phyloP scores from a whole-genome alignment of 352 stramenopile species.

The Globisporangium nunn region DNA sequence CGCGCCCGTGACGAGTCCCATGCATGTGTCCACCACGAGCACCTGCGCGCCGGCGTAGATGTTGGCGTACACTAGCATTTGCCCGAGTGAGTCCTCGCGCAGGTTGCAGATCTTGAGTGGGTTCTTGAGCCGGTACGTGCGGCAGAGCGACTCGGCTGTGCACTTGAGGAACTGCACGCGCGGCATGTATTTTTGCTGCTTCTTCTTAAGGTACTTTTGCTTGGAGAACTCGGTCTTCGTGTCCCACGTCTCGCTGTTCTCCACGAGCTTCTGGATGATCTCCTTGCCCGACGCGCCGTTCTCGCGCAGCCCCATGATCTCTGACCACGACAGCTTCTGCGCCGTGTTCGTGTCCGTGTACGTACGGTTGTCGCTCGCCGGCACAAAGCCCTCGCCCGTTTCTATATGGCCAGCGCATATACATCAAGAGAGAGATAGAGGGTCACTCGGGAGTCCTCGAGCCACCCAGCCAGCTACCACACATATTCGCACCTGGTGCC shows the following conservation, averaged over 20 bases:
- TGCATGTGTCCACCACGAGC: constrained; percentile 90
- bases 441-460: too few relatives aligned
- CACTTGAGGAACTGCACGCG: constrained; percentile 80
- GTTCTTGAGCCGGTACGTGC: constrained; percentile 88
- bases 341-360: constrained; percentile 85
- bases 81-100: constrained; percentile 89
- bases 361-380: constrained; percentile 68
- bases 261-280: constrained; percentile 91
- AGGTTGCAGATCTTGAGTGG: constrained; percentile 87
- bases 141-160: constrained; percentile 86
- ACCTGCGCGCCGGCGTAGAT: constrained; percentile 86
- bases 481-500: constrained; percentile 34
- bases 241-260: constrained; percentile 93
- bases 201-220: constrained; percentile 95
- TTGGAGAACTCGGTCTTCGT: constrained; percentile 95
- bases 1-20: constrained; percentile 87
- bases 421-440: neutral
- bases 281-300: constrained; percentile 65
- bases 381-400: constrained; percentile 72
- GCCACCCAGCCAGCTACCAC: neutral
- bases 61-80: constrained; percentile 92
- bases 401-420: constrained; percentile 21
- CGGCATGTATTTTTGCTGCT: constrained; percentile 92
- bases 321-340: constrained; percentile 62
- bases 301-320: constrained; percentile 65